Conservation (phyloP, 2,329 filamentous ascomycete genomes). For the Paraconiothyrium brasiliense region DNA sequence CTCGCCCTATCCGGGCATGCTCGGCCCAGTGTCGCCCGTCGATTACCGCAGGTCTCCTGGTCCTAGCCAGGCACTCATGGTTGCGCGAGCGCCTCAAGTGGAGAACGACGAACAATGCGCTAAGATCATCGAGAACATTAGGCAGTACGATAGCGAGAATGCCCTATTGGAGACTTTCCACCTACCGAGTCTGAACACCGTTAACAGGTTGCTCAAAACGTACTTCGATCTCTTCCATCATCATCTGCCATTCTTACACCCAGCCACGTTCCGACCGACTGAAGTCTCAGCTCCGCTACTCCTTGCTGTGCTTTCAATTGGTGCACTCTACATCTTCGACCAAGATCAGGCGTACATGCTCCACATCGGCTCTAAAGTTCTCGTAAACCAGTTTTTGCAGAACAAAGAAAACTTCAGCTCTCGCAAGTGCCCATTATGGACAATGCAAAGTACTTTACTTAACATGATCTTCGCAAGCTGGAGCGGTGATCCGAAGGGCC, state of each 20-base stretch:
- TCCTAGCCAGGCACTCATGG: constrained; percentile 70
- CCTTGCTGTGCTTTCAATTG: constrained; percentile 91
- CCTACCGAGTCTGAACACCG: constrained; percentile 77
- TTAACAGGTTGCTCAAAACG: constrained; percentile 93
- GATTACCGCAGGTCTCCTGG: constrained; percentile 76
- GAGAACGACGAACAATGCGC: constrained; percentile 85
- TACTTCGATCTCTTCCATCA: constrained; percentile 99
- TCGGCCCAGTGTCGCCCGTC: constrained; percentile 72
- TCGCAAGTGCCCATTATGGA: constrained; percentile 95
- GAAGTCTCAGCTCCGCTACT: constrained; percentile 83
- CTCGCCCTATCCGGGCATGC: constrained; percentile 75
- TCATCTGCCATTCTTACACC: constrained; percentile 94
- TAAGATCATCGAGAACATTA: constrained; percentile 86
- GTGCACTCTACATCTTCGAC: constrained; percentile 95
- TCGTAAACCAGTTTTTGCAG: constrained; percentile 96
- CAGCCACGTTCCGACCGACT: constrained; percentile 85
- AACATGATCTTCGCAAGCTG: constrained; percentile 99
- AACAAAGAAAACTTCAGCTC: constrained; percentile 99
- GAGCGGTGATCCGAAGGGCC: constrained; percentile 96
- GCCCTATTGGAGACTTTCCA: constrained; percentile 89
- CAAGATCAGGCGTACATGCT: constrained; percentile 97
- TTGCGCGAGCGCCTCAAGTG: constrained; percentile 80
- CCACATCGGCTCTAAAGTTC: constrained; percentile 95
- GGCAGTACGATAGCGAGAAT: constrained; percentile 79
- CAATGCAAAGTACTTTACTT: constrained; percentile 94